These are phyloP conservation scores for Aspergillus fumigatus DNA, from an alignment of 2,329 filamentous ascomycete genomes.

Conservation along the genomic window DNA sequence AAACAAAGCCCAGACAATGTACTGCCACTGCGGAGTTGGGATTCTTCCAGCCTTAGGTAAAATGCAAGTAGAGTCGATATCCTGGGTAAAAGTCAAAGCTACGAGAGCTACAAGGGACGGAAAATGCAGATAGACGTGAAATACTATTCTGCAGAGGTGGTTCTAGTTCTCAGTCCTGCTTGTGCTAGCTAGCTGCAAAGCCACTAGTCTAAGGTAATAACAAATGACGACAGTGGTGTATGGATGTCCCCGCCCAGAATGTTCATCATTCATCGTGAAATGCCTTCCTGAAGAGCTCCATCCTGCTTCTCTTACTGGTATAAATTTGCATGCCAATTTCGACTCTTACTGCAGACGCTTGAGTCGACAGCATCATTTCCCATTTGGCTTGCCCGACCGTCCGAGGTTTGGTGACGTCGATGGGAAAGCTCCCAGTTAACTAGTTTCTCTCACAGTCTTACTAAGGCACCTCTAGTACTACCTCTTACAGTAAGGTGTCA, in stretches of 20 bases:
- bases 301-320: background rate
- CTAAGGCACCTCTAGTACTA: no score
- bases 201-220: background rate
- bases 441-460: no score
- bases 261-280: background rate
- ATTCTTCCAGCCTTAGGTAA: background rate
- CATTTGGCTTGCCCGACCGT: background rate
- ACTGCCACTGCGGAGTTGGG: background rate
- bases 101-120: background rate
- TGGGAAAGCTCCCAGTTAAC: background rate
- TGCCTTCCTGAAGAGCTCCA: background rate
- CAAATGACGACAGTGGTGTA: background rate
- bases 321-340: background rate
- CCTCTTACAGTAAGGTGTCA: no score
- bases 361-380: background rate
- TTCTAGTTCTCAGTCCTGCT: background rate
- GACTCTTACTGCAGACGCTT: background rate
- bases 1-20: constrained; percentile 4
- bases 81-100: background rate
- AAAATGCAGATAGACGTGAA: background rate
- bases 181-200: background rate
- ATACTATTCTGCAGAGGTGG: background rate
- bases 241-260: background rate
- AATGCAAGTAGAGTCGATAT: background rate
- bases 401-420: constrained; percentile 5